Conservation (phyloP, 257 asterid genomes). For the Solanum pimpinellifolium region DNA sequence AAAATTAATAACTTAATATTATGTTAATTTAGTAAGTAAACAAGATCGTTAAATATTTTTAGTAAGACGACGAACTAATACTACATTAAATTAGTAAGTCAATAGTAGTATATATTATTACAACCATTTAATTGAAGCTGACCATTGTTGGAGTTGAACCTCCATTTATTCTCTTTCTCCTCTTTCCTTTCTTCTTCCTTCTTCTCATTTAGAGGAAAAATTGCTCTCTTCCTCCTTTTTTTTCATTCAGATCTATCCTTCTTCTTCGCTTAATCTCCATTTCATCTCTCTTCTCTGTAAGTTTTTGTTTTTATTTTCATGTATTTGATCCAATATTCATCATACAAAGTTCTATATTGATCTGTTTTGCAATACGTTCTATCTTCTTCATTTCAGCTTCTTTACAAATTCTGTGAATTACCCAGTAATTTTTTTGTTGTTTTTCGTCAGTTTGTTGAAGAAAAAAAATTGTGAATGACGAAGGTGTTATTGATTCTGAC, state of each 20-base stretch:
- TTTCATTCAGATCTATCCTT: neutral
- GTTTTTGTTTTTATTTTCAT: neutral
- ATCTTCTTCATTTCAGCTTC: neutral
- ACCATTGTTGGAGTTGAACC: neutral
- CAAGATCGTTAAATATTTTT: rapidly evolving
- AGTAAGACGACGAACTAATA: too few relatives aligned
- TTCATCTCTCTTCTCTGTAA: neutral
- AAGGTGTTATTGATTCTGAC: neutral
- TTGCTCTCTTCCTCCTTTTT: neutral
- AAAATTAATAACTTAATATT: too few relatives aligned
- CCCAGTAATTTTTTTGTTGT: neutral
- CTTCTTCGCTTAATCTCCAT: neutral
- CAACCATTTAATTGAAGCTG: neutral
- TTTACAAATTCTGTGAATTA: neutral
- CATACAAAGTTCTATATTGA: neutral
- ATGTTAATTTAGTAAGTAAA: too few relatives aligned
- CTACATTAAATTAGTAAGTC: too few relatives aligned
- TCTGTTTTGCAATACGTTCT: neutral
- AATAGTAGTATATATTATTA: too few relatives aligned
- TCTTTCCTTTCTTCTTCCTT: neutral
- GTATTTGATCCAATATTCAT: neutral
- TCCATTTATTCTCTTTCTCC: neutral
- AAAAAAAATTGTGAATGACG: neutral
- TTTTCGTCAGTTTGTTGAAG: neutral
- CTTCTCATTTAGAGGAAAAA: neutral